Base-by-base conservation (phyloP, 768 basidiomycete species). In the Leccinum obscurum region DNA sequence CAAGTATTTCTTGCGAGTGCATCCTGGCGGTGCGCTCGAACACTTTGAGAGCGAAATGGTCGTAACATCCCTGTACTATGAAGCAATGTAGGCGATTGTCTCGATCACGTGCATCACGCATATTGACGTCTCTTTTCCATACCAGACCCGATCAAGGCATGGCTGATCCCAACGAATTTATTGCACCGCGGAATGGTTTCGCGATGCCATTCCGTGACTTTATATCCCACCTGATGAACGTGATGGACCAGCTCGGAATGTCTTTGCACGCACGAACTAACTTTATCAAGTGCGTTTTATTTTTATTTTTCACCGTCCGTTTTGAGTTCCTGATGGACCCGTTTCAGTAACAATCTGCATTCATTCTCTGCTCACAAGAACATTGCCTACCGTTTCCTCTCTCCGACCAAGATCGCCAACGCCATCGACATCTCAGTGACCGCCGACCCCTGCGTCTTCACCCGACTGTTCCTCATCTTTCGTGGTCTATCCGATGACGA, bases 401-500 rank as follows among this genome's bases (percentile, higher is more conserved):
- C 86, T 9, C 92, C 90, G 6, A 78, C 80, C 60, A 88, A 85
- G 66, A 89, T 94, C 49, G 89, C 91, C 6, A 85, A 90, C 3
- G 92, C 92, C n/a, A 84, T 94, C 58, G 92, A 94, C 69, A 90
- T 94, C 62, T 86, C 88, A 1, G 86, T 94, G n/a, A 89, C 90
- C 1, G 80, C 83, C 11, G 89, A 92, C 55, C 86, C 88, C 24
- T 92, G 90, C 68, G 78, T 89, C 59, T 93, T 92, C 72, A 93
- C 89, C 8, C 86, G 92, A 32, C 76, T 94, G 24, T 94, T 94
- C 79, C 81, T 94, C 59, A 92, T 94, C 73, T 93, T 88, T 77
- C 86, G 92, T 26, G 92, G 92, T 1, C 75, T 94, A 34, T 82
- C 81, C 20, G 92, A 93, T 62, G 92, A 93, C 58, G 92, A 94